These are phyloP conservation scores for Periconia sp. DNA, from an alignment of 2,329 filamentous ascomycete species.

Conservation along the genomic window DNA sequence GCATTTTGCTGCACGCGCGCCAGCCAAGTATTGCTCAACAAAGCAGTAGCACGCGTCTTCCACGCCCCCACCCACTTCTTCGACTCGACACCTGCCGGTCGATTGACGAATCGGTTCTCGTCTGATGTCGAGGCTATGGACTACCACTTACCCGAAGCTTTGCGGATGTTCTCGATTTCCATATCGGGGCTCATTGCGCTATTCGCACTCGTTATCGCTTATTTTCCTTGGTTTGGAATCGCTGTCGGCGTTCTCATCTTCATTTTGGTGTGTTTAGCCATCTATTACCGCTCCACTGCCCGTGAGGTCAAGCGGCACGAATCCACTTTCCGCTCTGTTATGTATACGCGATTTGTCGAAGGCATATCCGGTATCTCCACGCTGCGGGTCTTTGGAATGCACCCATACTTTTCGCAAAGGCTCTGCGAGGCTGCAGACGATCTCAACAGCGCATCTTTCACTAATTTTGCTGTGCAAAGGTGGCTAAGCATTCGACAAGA, in stretches of 20 bases:
- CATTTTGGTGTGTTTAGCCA: slow-evolving; percentile 77
- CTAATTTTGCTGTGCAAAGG: slow-evolving; percentile 93
- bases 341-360: slow-evolving; percentile 91
- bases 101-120: slow-evolving; percentile 95
- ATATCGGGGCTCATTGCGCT: slow-evolving; percentile 76
- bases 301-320: slow-evolving; percentile 95
- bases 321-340: slow-evolving; percentile 78
- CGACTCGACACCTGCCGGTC: slow-evolving; percentile 91
- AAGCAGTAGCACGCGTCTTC: slow-evolving; percentile 74
- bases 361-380: slow-evolving; percentile 80
- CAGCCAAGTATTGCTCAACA: slow-evolving; percentile 78
- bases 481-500: slow-evolving; percentile 89
- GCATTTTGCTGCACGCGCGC: slow-evolving; percentile 79
- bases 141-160: slow-evolving; percentile 83
- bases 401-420: slow-evolving; percentile 70
- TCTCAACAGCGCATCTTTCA: slow-evolving; percentile 92
- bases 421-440: slow-evolving; percentile 77
- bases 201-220: slow-evolving; percentile 90
- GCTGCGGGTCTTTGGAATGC: slow-evolving; percentile 85
- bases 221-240: slow-evolving; percentile 84
- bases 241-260: slow-evolving; percentile 69
- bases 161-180: slow-evolving; percentile 90
- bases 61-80: slow-evolving; percentile 84
- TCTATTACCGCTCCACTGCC: slow-evolving; percentile 88
- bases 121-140: slow-evolving; percentile 97